phyloP scores from a whole-genome alignment of 2,329 filamentous ascomycete genomes.

The Coniochaeta sp. region DNA sequence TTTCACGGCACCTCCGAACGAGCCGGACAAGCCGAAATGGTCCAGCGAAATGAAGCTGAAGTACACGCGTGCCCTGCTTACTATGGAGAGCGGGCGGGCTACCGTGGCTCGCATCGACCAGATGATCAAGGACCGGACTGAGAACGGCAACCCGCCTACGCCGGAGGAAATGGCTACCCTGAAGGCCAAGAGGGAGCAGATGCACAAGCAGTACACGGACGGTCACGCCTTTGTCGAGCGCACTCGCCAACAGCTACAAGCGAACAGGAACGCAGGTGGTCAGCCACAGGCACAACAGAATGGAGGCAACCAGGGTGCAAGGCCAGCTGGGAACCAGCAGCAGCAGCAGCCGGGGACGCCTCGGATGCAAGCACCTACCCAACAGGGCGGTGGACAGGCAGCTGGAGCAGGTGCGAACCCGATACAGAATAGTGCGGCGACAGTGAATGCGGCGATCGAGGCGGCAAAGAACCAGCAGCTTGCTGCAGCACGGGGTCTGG shows the following conservation, averaged over 20 bases:
- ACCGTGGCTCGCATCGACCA: conserved; percentile 35
- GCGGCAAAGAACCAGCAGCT: conserved; percentile 37
- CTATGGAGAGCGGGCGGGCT: conserved; percentile 39
- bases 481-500: conserved; percentile 17
- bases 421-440: conserved; percentile 26
- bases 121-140: conserved; percentile 31
- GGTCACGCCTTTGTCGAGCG: conserved; percentile 40
- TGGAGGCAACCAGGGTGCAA: conserved; percentile 9
- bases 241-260: conserved; percentile 39
- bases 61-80: conserved; percentile 40
- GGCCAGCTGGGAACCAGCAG: conserved; percentile 7
- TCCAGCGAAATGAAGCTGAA: conserved; percentile 37
- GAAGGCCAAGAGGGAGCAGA: conserved; percentile 34
- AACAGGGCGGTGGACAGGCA: neutral
- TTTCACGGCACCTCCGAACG: conserved; percentile 35
- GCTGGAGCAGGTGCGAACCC: conserved; percentile 13
- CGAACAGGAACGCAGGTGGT: conserved; percentile 2
- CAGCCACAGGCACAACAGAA: conserved; percentile 16
- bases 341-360: conserved; percentile 11
- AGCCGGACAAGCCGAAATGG: conserved; percentile 40
- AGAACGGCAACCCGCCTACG: conserved; percentile 34
- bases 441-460: conserved; percentile 37
- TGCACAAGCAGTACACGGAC: conserved; percentile 37
- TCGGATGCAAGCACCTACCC: neutral
- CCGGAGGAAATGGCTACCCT: conserved; percentile 40